Base-by-base conservation (phyloP, 108 stramenopile genomes). In the Cylindrotheca closterium region DNA sequence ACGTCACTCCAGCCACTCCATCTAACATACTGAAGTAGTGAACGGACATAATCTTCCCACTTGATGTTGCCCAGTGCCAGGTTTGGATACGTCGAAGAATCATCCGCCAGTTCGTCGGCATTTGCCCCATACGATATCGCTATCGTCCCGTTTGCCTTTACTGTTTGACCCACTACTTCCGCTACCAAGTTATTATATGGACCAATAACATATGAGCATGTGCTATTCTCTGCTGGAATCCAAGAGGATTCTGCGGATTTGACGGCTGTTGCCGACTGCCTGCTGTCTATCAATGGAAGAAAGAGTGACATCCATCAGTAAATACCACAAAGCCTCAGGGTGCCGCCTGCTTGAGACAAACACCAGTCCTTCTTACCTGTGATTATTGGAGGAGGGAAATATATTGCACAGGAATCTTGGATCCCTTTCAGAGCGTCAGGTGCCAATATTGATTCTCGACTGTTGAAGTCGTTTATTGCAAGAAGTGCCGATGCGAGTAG, bases 21-120 rank as follows among this genome's bases (percentile, higher is more conserved):
- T 29, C 4, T 27, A 4, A 28, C 4, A 30, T 55, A 55, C 27
- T 29, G 55, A 17, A 22, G 4, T 17, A 55, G 28, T 17, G 22
- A 27, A 15, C 12, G 27, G 17, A 79, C 78, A 30, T 74, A 76
- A 60, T 82, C 78, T 10, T 69, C 46, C 81, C 81, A 82, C 75
- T 75, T 76, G 1, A 72, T 63, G 48, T 68, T 75, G 7, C 55
- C 55, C 22, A 55, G 26, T 4, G 17, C 3, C 26, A 55, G 28
- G 27, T 55, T 55, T 26, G 55, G 55, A 28, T 27, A 25, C 26
- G 17, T 4, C 3, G 26, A 22, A 55, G 22, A 27, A 10, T 42
- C 15, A 15, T 7, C 37, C 7, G 55, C 27, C 4, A 55, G 28
- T 12, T 12, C 25, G 10, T 22, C 25, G 5, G 50, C 50, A 4